Evolutionary conservation across 148 eudicot species (phyloP).

Genomic region (Tetragonia tetragonoides): DNA sequence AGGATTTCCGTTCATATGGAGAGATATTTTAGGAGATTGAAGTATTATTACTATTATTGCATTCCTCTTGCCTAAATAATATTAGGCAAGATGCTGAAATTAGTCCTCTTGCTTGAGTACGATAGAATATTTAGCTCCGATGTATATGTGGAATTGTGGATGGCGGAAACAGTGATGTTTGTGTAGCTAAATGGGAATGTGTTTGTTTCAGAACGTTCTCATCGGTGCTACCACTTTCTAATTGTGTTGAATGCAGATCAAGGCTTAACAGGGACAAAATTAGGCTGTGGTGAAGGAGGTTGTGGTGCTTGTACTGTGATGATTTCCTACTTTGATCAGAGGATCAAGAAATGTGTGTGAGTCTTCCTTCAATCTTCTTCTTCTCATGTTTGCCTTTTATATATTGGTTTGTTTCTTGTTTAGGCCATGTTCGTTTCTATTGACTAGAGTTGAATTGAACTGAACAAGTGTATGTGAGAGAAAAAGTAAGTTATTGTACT

Average conservation of each 20-base stretch:
- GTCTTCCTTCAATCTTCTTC: slow-evolving; percentile 29
- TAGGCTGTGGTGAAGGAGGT: slow-evolving; percentile 99
- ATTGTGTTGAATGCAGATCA: slow-evolving; percentile 47
- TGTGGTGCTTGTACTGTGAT: slow-evolving; percentile 99
- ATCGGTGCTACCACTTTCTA: slow-evolving; percentile 1
- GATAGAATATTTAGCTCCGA: neutral
- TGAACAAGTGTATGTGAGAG: too few relatives aligned
- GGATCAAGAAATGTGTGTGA: slow-evolving; percentile 77
- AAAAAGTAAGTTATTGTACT: too few relatives aligned
- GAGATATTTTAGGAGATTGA: neutral
- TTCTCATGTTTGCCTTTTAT: neutral
- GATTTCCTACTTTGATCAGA: slow-evolving; percentile 71
- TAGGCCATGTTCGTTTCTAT: too few relatives aligned
- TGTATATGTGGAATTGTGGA: neutral
- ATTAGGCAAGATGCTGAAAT: neutral
- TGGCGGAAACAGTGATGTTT: neutral
- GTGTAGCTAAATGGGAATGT: neutral
- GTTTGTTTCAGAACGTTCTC: slow-evolving; percentile 4
- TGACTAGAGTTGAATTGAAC: too few relatives aligned
- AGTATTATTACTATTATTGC: neutral
- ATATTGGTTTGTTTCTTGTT: neutral
- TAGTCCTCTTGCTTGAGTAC: neutral
- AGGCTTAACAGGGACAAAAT: slow-evolving; percentile 89
- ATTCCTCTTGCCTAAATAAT: neutral
- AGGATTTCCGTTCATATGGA: neutral